phyloP scores from a whole-genome alignment of 2,329 filamentous ascomycete species.

The Colletotrichum destructivum region DNA sequence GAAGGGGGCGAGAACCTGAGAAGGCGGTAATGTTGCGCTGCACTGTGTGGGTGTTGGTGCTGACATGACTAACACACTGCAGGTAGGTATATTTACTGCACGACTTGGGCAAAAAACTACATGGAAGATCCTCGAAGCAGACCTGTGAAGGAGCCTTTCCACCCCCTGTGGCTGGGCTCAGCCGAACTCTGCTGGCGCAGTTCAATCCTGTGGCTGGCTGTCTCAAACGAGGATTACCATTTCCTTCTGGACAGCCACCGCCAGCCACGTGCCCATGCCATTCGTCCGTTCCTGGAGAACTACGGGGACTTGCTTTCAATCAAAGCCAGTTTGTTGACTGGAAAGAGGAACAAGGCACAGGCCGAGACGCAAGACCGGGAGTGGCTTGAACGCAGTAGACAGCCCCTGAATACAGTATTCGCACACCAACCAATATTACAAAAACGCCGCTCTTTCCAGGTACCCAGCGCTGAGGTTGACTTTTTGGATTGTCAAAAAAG shows the following conservation, averaged over 20 bases:
- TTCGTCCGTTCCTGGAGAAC: constrained; percentile 13
- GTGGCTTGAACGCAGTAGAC: constrained; percentile 1
- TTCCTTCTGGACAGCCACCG: neutral
- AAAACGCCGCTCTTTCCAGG: neutral
- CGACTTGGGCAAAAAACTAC: neutral
- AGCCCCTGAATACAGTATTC: constrained; percentile 7
- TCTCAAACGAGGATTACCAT: constrained; percentile 8
- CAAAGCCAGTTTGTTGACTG: neutral
- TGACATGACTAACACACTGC: neutral
- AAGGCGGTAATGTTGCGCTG: neutral
- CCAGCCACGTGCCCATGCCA: constrained; percentile 11
- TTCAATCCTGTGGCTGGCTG: neutral
- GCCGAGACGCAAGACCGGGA: neutral
- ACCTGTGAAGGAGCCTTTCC: neutral
- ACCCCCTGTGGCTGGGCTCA: constrained; percentile 23
- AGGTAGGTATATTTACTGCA: neutral
- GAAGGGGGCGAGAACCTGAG: constrained; percentile 1
- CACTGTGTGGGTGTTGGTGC: constrained; percentile 1
- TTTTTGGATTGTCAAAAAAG: neutral
- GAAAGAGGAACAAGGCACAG: neutral
- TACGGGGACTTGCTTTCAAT: constrained; percentile 15
- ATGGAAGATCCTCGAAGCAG: neutral
- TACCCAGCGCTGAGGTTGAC: neutral
- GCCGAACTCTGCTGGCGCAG: constrained; percentile 4
- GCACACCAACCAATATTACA: no score